Percentiles rank a stretch among this genome's conserved stretches.
Evolutionary conservation across 1,139 yeast genomes (phyloP).

Genomic region (Kurtzmaniella quercitrusa): DNA sequence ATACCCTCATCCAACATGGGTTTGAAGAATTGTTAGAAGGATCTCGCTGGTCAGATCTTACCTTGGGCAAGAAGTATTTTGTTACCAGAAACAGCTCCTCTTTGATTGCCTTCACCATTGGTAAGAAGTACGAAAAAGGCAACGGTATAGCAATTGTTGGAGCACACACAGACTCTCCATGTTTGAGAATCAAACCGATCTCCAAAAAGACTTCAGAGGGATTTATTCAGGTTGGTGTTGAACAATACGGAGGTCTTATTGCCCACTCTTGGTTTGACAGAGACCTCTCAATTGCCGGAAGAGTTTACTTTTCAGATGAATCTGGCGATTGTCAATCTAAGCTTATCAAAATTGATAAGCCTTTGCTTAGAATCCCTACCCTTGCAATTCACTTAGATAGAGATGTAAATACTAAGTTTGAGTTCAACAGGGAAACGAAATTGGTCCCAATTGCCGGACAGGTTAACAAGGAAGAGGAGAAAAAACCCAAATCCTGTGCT

Average conservation of each 20-base stretch:
- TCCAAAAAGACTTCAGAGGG: conserved; percentile 72
- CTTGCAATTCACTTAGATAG: conserved; percentile 90
- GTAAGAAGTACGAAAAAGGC: conserved; percentile 70
- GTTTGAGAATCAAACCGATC: conserved; percentile 84
- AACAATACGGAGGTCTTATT: conserved; percentile 91
- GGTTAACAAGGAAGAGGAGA: conserved; percentile 17
- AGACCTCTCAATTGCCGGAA: conserved; percentile 86
- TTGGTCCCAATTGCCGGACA: conserved; percentile 86
- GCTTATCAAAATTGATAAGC: conserved; percentile 75
- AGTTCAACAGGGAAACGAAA: conserved; percentile 85
- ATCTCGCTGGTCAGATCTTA: conserved; percentile 58
- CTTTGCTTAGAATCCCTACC: conserved; percentile 87
- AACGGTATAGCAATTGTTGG: conserved; percentile 86
- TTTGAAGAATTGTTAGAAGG: conserved; percentile 74
- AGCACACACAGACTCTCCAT: conserved; percentile 96
- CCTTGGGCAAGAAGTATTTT: conserved; percentile 57
- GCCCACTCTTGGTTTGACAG: conserved; percentile 95
- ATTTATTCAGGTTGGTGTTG: conserved; percentile 87
- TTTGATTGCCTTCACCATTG: conserved; percentile 80
- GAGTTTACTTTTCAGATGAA: conserved; percentile 62
- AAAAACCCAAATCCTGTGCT: conserved; percentile 25
- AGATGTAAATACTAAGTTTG: conserved; percentile 72
- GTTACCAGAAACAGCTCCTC: conserved; percentile 88
- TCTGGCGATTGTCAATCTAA: conserved; percentile 55
- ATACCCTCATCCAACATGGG: conserved; percentile 53